Percentiles rank a stretch among this genome's conserved stretches.
Evolutionary conservation across 768 basidiomycete species (phyloP).

Genomic region (Boletus vermiculosoides): DNA sequence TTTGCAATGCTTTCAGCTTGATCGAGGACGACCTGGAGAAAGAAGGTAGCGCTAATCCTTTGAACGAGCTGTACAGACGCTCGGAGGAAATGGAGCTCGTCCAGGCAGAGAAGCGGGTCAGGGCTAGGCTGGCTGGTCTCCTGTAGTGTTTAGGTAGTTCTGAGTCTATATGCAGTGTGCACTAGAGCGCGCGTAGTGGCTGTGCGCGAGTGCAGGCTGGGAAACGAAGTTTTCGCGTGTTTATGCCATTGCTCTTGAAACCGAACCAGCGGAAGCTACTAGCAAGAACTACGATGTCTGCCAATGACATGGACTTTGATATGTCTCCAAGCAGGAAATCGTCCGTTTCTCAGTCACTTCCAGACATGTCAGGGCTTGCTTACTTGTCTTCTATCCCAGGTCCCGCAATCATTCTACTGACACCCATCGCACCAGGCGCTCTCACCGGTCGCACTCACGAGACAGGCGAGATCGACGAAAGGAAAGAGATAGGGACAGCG

Average conservation of each 20-base stretch:
- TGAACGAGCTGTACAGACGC: conserved; percentile 52
- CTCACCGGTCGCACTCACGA: conserved; percentile 69
- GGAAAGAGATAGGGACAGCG: conserved; percentile 52
- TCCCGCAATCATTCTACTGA: conserved; percentile 77
- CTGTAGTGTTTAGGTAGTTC: conserved; percentile 20
- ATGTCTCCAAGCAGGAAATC: conserved; percentile 58
- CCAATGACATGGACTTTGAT: conserved; percentile 63
- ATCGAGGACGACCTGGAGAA: conserved; percentile 58
- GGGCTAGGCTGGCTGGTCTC: conserved; percentile 45
- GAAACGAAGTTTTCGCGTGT: conserved; percentile 38
- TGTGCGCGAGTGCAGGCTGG: conserved; percentile 19
- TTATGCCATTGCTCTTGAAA: conserved; percentile 18
- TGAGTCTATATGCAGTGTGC: too few species aligned
- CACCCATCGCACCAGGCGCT: conserved; percentile 68
- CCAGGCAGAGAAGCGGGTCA: conserved; percentile 59
- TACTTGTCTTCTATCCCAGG: conserved; percentile 32
- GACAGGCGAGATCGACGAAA: conserved; percentile 49
- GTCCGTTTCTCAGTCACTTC: conserved; percentile 39
- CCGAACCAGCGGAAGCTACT: conserved; percentile 10
- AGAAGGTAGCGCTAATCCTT: conserved; percentile 52
- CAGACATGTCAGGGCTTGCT: neutral
- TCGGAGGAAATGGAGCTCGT: conserved; percentile 52
- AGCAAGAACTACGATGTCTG: conserved; percentile 38
- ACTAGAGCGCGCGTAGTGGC: conserved; percentile 12
- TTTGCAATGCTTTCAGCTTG: conserved; percentile 51